Evolutionary conservation across 2,329 filamentous ascomycete species (phyloP), one percentile per base, ranked within the genome.

Genomic region (Penicillium oxalicum): DNA sequence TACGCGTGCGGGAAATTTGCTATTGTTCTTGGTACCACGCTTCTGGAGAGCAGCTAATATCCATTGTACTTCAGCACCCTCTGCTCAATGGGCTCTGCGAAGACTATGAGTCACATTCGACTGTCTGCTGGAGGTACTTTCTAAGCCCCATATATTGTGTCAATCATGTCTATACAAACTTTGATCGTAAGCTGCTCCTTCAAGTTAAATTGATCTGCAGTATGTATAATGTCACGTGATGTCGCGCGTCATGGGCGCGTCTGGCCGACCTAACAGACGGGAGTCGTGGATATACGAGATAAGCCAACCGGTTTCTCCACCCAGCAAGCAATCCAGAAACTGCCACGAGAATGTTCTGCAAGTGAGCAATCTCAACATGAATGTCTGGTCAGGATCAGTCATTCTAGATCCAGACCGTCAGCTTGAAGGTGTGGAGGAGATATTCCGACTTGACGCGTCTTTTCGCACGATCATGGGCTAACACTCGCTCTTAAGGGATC

Each of bases 331-430:
- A 5, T 26, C 25, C 35, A 4, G 45, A 52, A 47, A 48, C 55
- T 41, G 55, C 50, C 44, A 49, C 49, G 53, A 57, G 52, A 53
- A 54, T 40, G 41, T 28, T 9, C 33, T 39, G 13, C 24, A 32
- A 24, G 36, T n/a, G 48, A 32, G 24, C 40, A n/a, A 28, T 36
- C 44, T 43, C 26, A 62, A 56, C 34, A 71, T 71, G 68, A 64
- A 68, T 50, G 48, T 69, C 44, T 71, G 68, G 68, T 63, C 67
- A 32, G 68, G 68, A 13, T 50, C 59, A n/a, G 62, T 71, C 50
- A 42, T 48, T 28, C 54, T 65, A 13, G 53, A 61, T 48, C 50
- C 51, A 47, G 60, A 58, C 38, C 55, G 55, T 25, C 58, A 54
- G 37, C 58, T 70, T 41, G 61, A 62, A 61, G 67, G 67, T 63